These are phyloP conservation scores for Cynara cardunculus DNA, from an alignment of 129 eudicot species.

Conservation along the genomic window DNA sequence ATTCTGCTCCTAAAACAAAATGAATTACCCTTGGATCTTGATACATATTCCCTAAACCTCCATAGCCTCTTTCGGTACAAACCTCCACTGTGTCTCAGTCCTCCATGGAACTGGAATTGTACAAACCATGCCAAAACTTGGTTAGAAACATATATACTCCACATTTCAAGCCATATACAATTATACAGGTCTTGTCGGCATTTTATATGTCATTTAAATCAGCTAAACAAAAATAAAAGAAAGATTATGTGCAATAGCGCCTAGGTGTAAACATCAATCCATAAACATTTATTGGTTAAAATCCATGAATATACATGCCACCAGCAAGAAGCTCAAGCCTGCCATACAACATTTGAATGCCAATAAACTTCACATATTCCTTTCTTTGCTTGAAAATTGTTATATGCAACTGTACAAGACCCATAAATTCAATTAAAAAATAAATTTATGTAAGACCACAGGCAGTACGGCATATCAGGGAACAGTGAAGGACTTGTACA, in stretches of 20 bases:
- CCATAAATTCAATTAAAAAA: not conserved
- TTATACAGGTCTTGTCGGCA: not conserved
- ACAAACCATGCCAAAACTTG: not conserved
- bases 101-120: not conserved
- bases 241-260: not conserved
- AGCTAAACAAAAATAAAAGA: not conserved
- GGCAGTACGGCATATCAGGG: not conserved
- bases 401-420: not conserved
- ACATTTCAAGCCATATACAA: not conserved
- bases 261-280: not conserved
- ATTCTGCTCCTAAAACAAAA: not conserved
- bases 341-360: not conserved
- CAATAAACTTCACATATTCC: not conserved
- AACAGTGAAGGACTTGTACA: not conserved
- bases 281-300: not conserved
- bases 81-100: not conserved
- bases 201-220: not conserved
- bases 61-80: not conserved
- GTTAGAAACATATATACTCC: not conserved
- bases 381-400: not conserved
- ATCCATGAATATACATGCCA: not conserved
- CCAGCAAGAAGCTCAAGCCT: not conserved
- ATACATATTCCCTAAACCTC: not conserved
- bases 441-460: not conserved
- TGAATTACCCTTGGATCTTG: not conserved